Evolutionary conservation across 495 filamentous ascomycete species (phyloP), one percentile per base, ranked within the genome.

Genomic region (Evernia prunastri): DNA sequence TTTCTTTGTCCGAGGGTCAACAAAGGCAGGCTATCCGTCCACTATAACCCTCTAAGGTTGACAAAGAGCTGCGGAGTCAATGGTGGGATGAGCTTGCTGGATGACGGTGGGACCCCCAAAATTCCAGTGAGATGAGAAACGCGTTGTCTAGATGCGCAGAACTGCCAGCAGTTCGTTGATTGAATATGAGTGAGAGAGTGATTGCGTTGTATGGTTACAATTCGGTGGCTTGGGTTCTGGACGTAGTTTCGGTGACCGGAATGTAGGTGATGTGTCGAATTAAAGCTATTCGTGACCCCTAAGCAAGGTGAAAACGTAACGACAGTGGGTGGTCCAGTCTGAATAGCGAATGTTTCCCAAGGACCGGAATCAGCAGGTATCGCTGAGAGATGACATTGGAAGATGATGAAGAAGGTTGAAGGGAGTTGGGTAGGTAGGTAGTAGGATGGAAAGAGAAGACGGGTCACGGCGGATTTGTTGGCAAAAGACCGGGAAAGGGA

Each of bases 161-260:
- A 64, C 62, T 64, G 62, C 62, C 62, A 59, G 62, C 62, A 64
- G 62, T 42, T 23, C 56, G 20, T 64, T 51, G 42, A 13, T 64
- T 51, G 42, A 13, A 11, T 18, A 0, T 51, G 39, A 29, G 43
- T 51, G 13, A 36, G 23, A n/a, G n/a, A 42, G 12, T 49, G 31
- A 39, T n/a, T 42, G 18, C 13, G 25, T 63, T n/a, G n/a, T n/a
- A n/a, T n/a, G n/a, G n/a, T n/a, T n/a, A n/a, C n/a, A n/a, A n/a
- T n/a, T n/a, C n/a, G n/a, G n/a, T n/a, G n/a, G n/a, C n/a, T n/a
- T n/a, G n/a, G n/a, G 29, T 18, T 53, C n/a, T 39, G 6, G 33
- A 57, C 39, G 23, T 27, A 23, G 20, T 36, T 47, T 36, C 15
- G 54, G 42, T 62, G 36, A 43, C 51, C 37, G 59, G 45, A 61